phyloP scores from a whole-genome alignment of 1,284 basidiomycete genomes.

The Chondrostereum purpureum region DNA sequence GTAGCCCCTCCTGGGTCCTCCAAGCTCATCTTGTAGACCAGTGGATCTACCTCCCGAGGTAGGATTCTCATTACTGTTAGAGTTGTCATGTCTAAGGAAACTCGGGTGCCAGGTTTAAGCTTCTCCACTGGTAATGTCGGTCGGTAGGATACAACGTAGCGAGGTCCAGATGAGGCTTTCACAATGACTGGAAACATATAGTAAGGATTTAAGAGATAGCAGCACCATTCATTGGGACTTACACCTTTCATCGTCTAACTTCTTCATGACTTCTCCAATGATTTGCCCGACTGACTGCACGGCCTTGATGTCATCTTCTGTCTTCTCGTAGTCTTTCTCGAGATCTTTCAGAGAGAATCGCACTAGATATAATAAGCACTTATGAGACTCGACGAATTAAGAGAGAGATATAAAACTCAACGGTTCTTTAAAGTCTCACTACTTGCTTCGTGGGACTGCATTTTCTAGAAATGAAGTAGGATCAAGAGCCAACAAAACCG shows the following conservation, averaged over 20 bases:
- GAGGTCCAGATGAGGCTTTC: constrained; percentile 96
- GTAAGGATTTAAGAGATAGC: constrained; percentile 2
- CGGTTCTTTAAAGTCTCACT: constrained; percentile 83
- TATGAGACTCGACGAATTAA: neutral
- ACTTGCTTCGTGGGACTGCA: constrained; percentile 78
- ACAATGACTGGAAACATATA: constrained; percentile 75
- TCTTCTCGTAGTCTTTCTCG: constrained; percentile 89
- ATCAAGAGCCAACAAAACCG: constrained; percentile 1
- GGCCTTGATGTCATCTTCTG: constrained; percentile 98
- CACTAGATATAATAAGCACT: constrained; percentile 34
- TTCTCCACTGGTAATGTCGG: constrained; percentile 89
- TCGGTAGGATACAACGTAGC: constrained; percentile 98
- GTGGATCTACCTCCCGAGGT: constrained; percentile 94
- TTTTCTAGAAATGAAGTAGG: constrained; percentile 57
- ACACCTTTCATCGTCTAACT: constrained; percentile 98
- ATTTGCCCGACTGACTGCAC: constrained; percentile 99
- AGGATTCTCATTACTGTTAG: constrained; percentile 98
- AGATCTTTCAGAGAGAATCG: constrained; percentile 83
- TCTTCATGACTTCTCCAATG: constrained; percentile 98
- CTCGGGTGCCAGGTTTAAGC: constrained; percentile 91
- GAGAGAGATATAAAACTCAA: constrained; percentile 32
- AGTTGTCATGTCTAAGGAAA: constrained; percentile 99
- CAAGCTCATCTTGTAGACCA: constrained; percentile 99
- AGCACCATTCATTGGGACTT: constrained; percentile 30
- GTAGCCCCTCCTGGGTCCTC: constrained; percentile 95